phyloP scores from a whole-genome alignment of 192 early-diverging fungal species.

The Coemansia sp. region DNA sequence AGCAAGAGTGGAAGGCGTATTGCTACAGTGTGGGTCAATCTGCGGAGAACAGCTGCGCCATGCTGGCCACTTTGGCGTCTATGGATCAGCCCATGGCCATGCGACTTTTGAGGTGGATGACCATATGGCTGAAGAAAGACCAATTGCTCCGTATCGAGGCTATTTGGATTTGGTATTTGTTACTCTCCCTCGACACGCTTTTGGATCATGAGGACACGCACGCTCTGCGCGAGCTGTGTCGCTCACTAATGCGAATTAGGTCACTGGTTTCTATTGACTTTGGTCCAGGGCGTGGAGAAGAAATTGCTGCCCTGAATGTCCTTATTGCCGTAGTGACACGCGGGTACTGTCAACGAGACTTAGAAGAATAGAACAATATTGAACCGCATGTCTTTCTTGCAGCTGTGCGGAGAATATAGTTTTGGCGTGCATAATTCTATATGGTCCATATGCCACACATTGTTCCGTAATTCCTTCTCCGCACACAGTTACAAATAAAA shows the following conservation, averaged over 20 bases:
- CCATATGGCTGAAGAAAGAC: constrained; percentile 24
- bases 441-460: not conserved
- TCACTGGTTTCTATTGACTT: constrained; percentile 6
- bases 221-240: constrained; percentile 38
- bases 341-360: constrained; percentile 36
- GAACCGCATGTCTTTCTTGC: not conserved
- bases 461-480: not conserved
- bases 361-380: constrained; percentile 8
- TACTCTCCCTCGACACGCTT: constrained; percentile 33
- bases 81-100: constrained; percentile 37
- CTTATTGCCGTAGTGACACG: constrained; percentile 34
- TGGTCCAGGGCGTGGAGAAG: constrained; percentile 10
- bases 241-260: constrained; percentile 20
- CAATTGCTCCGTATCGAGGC: constrained; percentile 22
- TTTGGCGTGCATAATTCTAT: no score
- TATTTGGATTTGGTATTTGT: constrained; percentile 44
- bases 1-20: constrained; percentile 32
- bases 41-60: not conserved
- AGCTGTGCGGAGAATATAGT: not conserved
- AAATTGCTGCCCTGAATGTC: constrained; percentile 42
- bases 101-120: constrained; percentile 40
- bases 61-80: constrained; percentile 23
- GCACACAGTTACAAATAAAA: not conserved
- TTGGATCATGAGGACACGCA: constrained; percentile 44
- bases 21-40: constrained; percentile 17